These are phyloP conservation scores for Pseudophaeomoniella oleicola DNA, from an alignment of 2,329 filamentous ascomycete species.

Conservation along the genomic window DNA sequence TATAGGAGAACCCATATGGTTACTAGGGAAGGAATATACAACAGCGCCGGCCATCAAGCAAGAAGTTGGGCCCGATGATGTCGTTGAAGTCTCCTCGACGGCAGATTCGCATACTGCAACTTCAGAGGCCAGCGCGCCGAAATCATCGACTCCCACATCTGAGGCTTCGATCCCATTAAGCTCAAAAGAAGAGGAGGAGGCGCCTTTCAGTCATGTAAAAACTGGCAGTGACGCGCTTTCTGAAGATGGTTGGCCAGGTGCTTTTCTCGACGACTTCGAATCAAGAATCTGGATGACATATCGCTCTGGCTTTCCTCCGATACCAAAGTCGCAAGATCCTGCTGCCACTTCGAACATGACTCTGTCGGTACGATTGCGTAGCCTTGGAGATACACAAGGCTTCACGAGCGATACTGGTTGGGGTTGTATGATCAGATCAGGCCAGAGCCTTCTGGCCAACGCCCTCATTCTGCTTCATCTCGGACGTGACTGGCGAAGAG, in stretches of 20 bases:
- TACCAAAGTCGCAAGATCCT: constrained; percentile 63
- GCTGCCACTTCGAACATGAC: constrained; percentile 59
- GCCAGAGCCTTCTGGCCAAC: constrained; percentile 85
- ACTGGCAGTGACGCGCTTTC: constrained; percentile 6
- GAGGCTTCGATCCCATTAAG: not conserved
- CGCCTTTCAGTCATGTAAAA: constrained; percentile 1
- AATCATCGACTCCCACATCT: not conserved
- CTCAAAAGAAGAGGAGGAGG: not conserved
- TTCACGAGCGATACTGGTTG: constrained; percentile 93
- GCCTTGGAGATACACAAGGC: constrained; percentile 61
- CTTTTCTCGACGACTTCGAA: constrained; percentile 85
- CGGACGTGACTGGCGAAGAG: constrained; percentile 73
- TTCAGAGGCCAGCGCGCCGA: not conserved
- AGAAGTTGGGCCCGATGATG: constrained; percentile 11
- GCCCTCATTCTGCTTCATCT: constrained; percentile 57
- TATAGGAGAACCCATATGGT: constrained; percentile 65
- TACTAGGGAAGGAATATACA: constrained; percentile 50
- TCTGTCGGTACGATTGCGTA: constrained; percentile 70
- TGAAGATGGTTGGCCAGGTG: constrained; percentile 57
- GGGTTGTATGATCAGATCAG: constrained; percentile 97
- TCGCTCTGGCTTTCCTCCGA: constrained; percentile 69
- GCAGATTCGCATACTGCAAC: constrained; percentile 9
- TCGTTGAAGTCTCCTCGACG: constrained; percentile 13
- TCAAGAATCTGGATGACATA: constrained; percentile 95
- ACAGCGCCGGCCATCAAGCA: constrained; percentile 12